Base-by-base conservation (phyloP, 2,329 filamentous ascomycete species). In the Beauveria rudraprayagi region DNA sequence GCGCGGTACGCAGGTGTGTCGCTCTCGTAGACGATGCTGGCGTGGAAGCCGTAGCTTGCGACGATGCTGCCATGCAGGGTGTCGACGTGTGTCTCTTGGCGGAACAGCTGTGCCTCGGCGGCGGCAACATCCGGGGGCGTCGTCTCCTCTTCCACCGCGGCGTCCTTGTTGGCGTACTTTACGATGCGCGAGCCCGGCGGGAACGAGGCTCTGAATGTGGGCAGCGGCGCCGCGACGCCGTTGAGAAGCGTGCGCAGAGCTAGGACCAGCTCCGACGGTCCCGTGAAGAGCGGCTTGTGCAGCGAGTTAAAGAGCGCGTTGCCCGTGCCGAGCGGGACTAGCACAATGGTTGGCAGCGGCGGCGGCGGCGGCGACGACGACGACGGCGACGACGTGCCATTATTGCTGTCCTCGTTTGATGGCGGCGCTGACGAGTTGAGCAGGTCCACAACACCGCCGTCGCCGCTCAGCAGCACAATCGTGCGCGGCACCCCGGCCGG, bases 41-140 rank as follows among this genome's bases (percentile, higher is more conserved):
- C 90, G 70, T 97, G 93, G 69, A 97, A 85, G 22, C 90, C 93
- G 82, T 95, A 96, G 72, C 89, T 94, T 50, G 87, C 88, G 2
- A 97, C 92, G 24, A 97, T 91, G 26, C 88, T 89, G 28, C 91
- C 92, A 67, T 89, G 83, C 26, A 88, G 76, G 51, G 73, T 71
- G 0, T 71, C 68, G 5, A 79, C 72, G 1, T 65, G 61, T 10
- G 72, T 68, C 37, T 72, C 67, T n/a, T 72, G 61, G 54, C 72
- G 71, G 3, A 67, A 62, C 7, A 69, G 55, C 7, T 65, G 61
- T 3, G 65, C 54, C 5, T 56, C 40, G 40, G 53, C 52, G 22
- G 44, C 58, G 3, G 66, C 55, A 3, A 55, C 37, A 26, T 55
- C 52, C 9, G 28, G 26, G 11, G 51, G 59, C 28, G 26, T 59